Conservation (phyloP, 805 yeast genomes). For the Monosporozyma solicola region DNA sequence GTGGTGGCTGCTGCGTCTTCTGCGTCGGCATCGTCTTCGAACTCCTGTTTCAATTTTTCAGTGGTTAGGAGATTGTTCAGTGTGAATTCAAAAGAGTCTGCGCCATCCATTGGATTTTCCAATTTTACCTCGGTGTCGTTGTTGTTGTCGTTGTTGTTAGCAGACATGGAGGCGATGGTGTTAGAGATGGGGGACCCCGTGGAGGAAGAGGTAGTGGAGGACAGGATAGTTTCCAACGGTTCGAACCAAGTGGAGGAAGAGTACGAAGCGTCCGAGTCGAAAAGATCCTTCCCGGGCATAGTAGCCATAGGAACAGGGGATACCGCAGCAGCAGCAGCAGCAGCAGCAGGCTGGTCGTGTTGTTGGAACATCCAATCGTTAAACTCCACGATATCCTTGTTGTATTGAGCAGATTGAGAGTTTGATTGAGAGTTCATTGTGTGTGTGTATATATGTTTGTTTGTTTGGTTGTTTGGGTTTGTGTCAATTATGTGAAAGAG, state of each 20-base stretch:
- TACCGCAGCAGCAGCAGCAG: no score
- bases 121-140: not conserved
- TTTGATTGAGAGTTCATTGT: conserved; percentile 7
- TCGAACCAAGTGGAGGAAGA: conserved; percentile 19
- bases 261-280: conserved; percentile 1
- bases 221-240: conserved; percentile 20
- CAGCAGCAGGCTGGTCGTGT: not conserved
- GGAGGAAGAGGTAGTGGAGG: conserved; percentile 19
- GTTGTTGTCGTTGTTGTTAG: not conserved
- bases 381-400: not conserved
- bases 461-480: no score
- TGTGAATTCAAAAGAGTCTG: not conserved
- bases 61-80: not conserved
- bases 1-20: not conserved
- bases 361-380: conserved; percentile 13
- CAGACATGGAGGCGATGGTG: not conserved
- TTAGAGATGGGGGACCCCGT: conserved; percentile 12
- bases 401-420: conserved; percentile 1
- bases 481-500: no score
- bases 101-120: not conserved
- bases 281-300: not conserved
- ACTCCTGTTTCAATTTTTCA: not conserved
- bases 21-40: not conserved
- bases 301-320: no score
- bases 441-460: not conserved